These are phyloP conservation scores for Neurospora sp. DNA, from an alignment of 2,329 filamentous ascomycete species.

Conservation along the genomic window DNA sequence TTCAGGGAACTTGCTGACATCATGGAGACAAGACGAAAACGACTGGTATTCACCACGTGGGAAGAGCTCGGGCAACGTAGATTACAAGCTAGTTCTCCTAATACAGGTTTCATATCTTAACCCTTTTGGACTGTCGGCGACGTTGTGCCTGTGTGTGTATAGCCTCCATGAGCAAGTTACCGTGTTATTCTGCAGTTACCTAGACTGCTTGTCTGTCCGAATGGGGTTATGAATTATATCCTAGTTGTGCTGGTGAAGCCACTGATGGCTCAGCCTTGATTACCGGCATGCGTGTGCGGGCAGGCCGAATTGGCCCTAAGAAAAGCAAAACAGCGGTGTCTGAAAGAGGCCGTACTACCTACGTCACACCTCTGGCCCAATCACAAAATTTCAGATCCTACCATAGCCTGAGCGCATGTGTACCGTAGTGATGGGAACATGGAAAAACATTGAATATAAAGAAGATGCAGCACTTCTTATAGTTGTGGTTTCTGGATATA, in stretches of 20 bases:
- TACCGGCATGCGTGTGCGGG: neutral
- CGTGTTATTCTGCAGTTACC: neutral
- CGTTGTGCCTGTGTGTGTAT: neutral
- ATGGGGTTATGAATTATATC: neutral
- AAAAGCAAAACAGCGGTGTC: neutral
- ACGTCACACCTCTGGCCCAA: neutral
- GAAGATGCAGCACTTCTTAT: neutral
- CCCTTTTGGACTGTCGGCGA: neutral
- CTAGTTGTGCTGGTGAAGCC: neutral
- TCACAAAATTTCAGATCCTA: neutral
- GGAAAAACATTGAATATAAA: neutral
- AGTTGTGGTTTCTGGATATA: neutral
- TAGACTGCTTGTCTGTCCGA: neutral
- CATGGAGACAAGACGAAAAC: neutral
- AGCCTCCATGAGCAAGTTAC: neutral
- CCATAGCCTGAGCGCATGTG: neutral
- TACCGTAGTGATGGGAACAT: neutral
- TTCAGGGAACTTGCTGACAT: neutral
- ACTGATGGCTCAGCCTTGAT: neutral
- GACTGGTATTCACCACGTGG: neutral
- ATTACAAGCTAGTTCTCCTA: neutral
- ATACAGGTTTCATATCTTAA: neutral
- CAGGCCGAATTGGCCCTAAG: neutral
- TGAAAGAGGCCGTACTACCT: neutral
- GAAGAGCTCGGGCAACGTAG: neutral